Conservation (phyloP, 2,329 filamentous ascomycete genomes). For the Arthroderma sp. region DNA sequence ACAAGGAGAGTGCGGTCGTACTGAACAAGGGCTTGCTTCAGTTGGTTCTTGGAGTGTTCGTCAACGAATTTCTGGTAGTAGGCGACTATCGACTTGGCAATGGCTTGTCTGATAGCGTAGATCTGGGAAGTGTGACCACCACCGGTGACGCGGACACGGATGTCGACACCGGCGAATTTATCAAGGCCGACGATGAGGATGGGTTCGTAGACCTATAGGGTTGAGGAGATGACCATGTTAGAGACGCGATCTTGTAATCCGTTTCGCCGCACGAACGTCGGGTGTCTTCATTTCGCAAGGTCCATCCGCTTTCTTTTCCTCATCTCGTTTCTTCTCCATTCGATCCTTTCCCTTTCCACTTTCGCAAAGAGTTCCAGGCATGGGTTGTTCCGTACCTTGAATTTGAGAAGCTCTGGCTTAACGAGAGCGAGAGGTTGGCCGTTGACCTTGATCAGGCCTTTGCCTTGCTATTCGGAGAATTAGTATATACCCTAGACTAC, state of each 20-base stretch:
- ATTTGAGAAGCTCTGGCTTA: constrained; percentile 92
- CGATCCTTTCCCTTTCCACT: background rate
- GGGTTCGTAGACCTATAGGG: constrained; percentile 80
- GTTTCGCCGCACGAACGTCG: background rate
- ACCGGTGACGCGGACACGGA: constrained; percentile 89
- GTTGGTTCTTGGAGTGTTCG: constrained; percentile 99
- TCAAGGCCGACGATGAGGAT: constrained; percentile 93
- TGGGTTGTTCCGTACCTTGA: constrained; percentile 56
- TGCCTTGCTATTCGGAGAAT: constrained; percentile 47
- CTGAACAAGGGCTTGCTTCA: constrained; percentile 92
- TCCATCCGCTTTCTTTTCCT: background rate
- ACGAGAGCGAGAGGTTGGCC: constrained; percentile 88
- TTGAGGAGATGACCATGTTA: background rate
- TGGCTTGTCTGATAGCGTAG: constrained; percentile 98
- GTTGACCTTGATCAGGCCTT: constrained; percentile 97
- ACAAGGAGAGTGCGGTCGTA: constrained; percentile 97
- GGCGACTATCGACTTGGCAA: constrained; percentile 91
- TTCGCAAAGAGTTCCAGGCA: background rate
- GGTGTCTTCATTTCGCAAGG: background rate
- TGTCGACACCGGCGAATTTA: constrained; percentile 94
- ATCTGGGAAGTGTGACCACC: constrained; percentile 97
- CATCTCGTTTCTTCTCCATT: background rate
- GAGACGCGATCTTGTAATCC: background rate
- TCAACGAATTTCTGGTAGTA: constrained; percentile 99
- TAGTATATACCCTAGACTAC: background rate